Evolutionary conservation across 2,329 filamentous ascomycete species (phyloP).

Genomic region (Hyphodiscus sp.): DNA sequence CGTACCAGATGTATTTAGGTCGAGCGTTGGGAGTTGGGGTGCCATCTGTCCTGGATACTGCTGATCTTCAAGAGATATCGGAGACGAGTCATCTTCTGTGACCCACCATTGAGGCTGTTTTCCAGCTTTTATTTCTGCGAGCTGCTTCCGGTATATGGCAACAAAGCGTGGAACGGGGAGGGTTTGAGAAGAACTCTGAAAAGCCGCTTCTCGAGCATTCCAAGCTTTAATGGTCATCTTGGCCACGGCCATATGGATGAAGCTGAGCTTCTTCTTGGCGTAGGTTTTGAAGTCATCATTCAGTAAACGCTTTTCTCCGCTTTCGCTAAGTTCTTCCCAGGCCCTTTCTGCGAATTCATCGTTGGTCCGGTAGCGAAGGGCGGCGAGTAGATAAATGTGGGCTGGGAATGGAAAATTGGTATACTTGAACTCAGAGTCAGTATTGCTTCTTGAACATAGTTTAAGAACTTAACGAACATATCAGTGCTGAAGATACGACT

Average conservation of each 20-base stretch:
- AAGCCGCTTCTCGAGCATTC: not conserved
- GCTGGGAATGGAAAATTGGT: not conserved
- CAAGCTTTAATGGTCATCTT: not conserved
- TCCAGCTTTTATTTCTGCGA: constrained; percentile 8
- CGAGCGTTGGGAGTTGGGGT: not conserved
- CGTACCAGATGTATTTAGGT: not conserved
- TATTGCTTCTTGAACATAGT: too few species aligned
- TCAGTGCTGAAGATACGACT: too few species aligned
- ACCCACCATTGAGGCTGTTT: not conserved
- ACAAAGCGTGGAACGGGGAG: not conserved
- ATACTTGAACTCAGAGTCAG: not conserved
- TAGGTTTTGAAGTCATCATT: not conserved
- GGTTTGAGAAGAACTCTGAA: not conserved
- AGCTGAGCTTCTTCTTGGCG: not conserved
- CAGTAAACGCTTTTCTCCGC: not conserved
- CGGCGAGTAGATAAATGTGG: not conserved
- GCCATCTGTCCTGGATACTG: not conserved
- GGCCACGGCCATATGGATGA: not conserved
- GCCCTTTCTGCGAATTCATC: not conserved
- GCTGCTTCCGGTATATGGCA: constrained; percentile 11
- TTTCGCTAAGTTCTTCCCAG: not conserved
- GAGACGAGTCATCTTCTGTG: not conserved
- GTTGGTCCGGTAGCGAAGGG: not conserved
- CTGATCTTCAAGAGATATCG: not conserved
- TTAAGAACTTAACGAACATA: too few species aligned